Evolutionary conservation across 805 yeast genomes (phyloP).

Genomic region (Lipomyces orientalis): DNA sequence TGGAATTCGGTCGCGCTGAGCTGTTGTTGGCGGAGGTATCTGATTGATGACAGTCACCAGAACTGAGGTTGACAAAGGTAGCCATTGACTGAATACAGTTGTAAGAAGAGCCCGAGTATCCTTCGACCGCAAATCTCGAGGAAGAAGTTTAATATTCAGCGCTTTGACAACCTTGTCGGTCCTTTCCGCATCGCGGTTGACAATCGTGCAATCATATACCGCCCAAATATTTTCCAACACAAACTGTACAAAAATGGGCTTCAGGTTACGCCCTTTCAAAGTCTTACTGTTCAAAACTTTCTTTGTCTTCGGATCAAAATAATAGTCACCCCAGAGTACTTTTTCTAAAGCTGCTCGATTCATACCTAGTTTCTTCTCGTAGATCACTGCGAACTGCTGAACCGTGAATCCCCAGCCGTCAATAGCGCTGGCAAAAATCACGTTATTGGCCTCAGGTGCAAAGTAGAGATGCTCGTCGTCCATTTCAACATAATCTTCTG

Average conservation of each 20-base stretch:
- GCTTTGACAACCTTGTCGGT: slow-evolving; percentile 76
- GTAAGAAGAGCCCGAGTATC: slow-evolving; percentile 69
- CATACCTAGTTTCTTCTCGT: slow-evolving; percentile 83
- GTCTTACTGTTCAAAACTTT: slow-evolving; percentile 70
- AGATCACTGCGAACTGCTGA: slow-evolving; percentile 84
- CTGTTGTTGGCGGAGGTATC: slow-evolving; percentile 78
- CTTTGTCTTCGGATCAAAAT: slow-evolving; percentile 86
- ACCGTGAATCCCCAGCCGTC: slow-evolving; percentile 99
- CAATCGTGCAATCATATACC: slow-evolving; percentile 72
- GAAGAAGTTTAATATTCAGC: slow-evolving; percentile 67
- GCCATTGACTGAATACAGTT: slow-evolving; percentile 86
- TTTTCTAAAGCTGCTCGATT: slow-evolving; percentile 77
- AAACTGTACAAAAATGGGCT: slow-evolving; percentile 85
- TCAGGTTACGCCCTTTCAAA: slow-evolving; percentile 63
- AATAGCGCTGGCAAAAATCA: slow-evolving; percentile 85
- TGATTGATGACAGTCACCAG: slow-evolving; percentile 82
- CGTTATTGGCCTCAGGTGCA: slow-evolving; percentile 85
- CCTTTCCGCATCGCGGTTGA: slow-evolving; percentile 70
- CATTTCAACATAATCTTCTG: slow-evolving; percentile 60
- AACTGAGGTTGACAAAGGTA: slow-evolving; percentile 87
- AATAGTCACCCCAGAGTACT: slow-evolving; percentile 96
- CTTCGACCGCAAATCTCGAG: slow-evolving; percentile 79
- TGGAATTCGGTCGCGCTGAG: slow-evolving; percentile 76
- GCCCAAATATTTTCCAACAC: slow-evolving; percentile 93
- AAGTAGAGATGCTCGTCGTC: slow-evolving; percentile 85